phyloP scores from a whole-genome alignment of 306 rosid genomes.

The Cicer cuneatum region DNA sequence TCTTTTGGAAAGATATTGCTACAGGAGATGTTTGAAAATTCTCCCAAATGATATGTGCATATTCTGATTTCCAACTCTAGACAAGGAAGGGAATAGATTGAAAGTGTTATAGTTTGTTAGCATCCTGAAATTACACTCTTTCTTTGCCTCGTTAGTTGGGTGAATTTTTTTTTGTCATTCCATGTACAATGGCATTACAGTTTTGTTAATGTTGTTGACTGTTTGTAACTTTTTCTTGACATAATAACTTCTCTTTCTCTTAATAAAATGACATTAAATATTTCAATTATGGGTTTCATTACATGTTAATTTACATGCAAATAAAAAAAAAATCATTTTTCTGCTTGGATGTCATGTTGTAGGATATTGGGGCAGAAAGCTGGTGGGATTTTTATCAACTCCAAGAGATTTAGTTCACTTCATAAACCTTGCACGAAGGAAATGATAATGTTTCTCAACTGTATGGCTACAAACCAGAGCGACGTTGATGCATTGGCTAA shows the following conservation, averaged over 20 bases:
- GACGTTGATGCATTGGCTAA: no score
- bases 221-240: not conserved
- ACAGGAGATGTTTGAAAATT: not conserved
- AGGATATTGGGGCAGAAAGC: no score
- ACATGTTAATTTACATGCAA: not conserved
- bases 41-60: conserved; percentile 6
- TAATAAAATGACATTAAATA: not conserved
- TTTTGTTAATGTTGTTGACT: conserved; percentile 9
- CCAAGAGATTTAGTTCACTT: no score
- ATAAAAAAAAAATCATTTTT: no score
- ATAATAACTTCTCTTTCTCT: not conserved
- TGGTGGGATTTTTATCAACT: no score
- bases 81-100: conserved; percentile 6
- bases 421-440: no score
- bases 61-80: conserved; percentile 5
- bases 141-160: no score
- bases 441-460: no score
- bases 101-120: conserved; percentile 4
- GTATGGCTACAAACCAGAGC: no score
- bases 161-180: conserved; percentile 19
- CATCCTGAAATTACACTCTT: not conserved
- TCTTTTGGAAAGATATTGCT: not conserved
- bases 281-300: not conserved
- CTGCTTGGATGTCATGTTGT: no score
- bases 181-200: conserved; percentile 9